Evolutionary conservation across 1,139 yeast genomes (phyloP), one percentile per base, ranked within the genome.

Genomic region (Pneumocystis carinii): DNA sequence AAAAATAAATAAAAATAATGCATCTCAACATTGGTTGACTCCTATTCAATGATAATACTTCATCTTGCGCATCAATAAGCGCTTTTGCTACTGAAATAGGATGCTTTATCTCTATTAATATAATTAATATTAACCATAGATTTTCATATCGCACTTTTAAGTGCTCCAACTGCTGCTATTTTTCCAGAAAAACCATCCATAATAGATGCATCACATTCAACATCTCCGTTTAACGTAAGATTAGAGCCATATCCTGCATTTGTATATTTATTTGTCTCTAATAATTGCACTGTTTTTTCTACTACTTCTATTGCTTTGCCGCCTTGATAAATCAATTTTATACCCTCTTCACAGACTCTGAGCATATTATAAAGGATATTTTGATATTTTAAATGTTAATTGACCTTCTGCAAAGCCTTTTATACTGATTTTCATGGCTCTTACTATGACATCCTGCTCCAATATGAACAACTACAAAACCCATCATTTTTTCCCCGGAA

Each of bases 201-300:
- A 14, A 76, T 65, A 0, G 73, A 68, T 1, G 82, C 80, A 70
- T 83, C 87, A 67, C 84, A 81, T 65, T 79, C 82, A 0, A 82
- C 83, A 3, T 71, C 64, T 0, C 85, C 85, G 1, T 70, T 65
- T 12, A 73, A 64, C 66, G 80, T 79, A 63, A 82, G 71, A 19
- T 82, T 79, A 1, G 85, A 79, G 0, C 86, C 86, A 62, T 69
- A 72, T 0, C 86, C 87, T 2, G 85, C 80, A 69, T 83, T 83
- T 15, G 85, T 81, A 63, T 78, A 69, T 8, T 73, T 69, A 2
- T 79, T 75, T 37, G 71, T 71, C 68, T 83, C 87, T 17, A 83
- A 70, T 3, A 75, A 61, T 41, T 70, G 69, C 60, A 74, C 70
- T 0, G 71, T 71, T 1, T 39, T 39, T 12, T 62, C 67, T 2